phyloP scores from a whole-genome alignment of 2,329 filamentous ascomycete genomes.

The Aureobasidium uvarum region DNA sequence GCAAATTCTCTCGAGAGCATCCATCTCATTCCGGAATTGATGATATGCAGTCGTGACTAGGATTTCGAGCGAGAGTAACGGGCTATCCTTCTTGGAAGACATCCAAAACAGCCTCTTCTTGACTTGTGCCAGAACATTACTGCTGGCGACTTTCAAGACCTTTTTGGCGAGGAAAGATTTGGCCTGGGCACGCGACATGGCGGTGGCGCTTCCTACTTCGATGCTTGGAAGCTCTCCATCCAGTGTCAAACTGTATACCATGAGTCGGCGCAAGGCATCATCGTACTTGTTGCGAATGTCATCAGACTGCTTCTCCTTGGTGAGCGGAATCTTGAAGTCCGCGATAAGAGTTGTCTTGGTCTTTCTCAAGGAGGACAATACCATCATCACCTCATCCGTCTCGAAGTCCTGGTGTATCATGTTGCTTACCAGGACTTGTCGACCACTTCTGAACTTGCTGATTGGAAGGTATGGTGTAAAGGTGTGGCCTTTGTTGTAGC shows the following conservation, averaged over 20 bases:
- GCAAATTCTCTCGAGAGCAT: conserved; percentile 12
- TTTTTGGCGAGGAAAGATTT: conserved; percentile 1
- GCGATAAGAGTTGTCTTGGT: background rate
- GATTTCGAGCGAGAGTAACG: conserved; percentile 18
- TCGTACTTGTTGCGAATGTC: conserved; percentile 9
- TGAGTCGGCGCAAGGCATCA: conserved; percentile 3
- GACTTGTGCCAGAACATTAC: background rate
- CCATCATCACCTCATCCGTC: conserved; percentile 13
- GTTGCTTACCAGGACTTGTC: conserved; percentile 15
- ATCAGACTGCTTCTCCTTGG: background rate
- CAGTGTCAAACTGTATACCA: background rate
- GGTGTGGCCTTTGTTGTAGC: conserved; percentile 7
- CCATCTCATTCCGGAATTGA: conserved; percentile 14
- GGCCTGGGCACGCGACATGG: conserved; percentile 10
- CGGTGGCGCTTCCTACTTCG: background rate
- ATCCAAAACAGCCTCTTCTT: background rate
- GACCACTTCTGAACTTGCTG: background rate
- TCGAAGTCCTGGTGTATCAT: conserved; percentile 24
- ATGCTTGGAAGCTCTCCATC: conserved; percentile 12
- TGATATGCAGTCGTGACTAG: conserved; percentile 13
- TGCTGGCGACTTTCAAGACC: background rate
- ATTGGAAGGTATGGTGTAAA: background rate
- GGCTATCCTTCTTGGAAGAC: background rate
- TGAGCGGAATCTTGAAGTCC: background rate
- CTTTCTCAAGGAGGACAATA: background rate